Evolutionary conservation across 2,329 filamentous ascomycete genomes (phyloP).

Genomic region (Aspergillus fructus): DNA sequence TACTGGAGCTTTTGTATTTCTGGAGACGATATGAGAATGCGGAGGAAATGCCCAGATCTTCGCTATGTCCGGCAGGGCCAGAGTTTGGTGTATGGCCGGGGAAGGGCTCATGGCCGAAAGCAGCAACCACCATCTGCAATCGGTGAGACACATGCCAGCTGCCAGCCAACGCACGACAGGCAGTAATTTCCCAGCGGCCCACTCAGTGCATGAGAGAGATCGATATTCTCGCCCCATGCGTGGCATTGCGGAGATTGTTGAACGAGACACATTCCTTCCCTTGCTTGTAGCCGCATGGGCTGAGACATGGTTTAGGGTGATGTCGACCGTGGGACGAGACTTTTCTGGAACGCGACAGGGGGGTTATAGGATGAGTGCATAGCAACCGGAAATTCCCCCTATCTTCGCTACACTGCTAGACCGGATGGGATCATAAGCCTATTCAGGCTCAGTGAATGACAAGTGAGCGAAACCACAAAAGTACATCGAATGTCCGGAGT

Average conservation of each 20-base stretch:
- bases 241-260: background rate
- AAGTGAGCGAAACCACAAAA: background rate
- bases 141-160: background rate
- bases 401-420: background rate
- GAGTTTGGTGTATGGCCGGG: background rate
- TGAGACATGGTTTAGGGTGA: background rate
- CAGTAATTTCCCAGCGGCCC: constrained; percentile 1
- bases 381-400: background rate
- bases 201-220: background rate
- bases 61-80: constrained; percentile 8
- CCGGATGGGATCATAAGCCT: background rate
- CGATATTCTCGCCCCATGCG: background rate
- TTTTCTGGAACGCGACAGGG: no score
- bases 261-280: background rate
- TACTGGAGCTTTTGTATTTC: constrained; percentile 8
- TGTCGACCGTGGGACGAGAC: no score
- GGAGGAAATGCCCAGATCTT: constrained; percentile 5
- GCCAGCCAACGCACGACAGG: background rate
- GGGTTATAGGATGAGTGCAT: background rate
- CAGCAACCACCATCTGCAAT: constrained; percentile 2
- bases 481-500: background rate
- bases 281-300: background rate
- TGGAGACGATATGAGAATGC: background rate
- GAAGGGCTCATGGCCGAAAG: constrained; percentile 10
- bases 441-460: background rate